phyloP scores from a whole-genome alignment of 805 yeast genomes.

The Hanseniaspora singularis region DNA sequence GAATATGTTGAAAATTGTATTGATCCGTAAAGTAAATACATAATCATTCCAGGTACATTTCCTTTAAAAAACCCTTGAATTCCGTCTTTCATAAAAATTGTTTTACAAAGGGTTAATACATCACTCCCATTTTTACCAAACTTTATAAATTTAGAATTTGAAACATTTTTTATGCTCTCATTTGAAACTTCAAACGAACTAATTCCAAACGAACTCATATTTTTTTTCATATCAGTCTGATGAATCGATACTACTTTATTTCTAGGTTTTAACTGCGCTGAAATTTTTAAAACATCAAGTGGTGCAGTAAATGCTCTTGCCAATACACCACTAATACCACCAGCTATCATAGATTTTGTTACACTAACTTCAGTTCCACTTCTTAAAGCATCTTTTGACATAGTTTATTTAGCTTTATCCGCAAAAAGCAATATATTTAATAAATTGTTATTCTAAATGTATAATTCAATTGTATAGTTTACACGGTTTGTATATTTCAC shows the following conservation, averaged over 20 bases:
- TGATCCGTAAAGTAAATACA: slow-evolving; percentile 79
- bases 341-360: slow-evolving; percentile 49
- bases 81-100: slow-evolving; percentile 54
- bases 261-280: slow-evolving; percentile 23
- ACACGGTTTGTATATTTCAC: no score
- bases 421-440: not conserved
- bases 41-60: slow-evolving; percentile 76
- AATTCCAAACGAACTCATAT: slow-evolving; percentile 22
- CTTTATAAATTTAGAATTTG: slow-evolving; percentile 4
- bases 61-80: slow-evolving; percentile 85
- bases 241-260: slow-evolving; percentile 1
- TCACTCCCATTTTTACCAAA: slow-evolving; percentile 9
- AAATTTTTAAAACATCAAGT: slow-evolving; percentile 27
- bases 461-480: no score
- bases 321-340: slow-evolving; percentile 55
- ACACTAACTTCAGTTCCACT: slow-evolving; percentile 44
- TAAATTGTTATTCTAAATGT: not conserved
- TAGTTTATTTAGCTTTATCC: not conserved
- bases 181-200: slow-evolving; percentile 6
- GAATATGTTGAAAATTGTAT: slow-evolving; percentile 69
- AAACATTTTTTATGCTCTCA: not conserved
- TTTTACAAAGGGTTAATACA: slow-evolving; percentile 16
- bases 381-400: slow-evolving; percentile 34
- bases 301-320: slow-evolving; percentile 36
- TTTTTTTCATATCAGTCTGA: slow-evolving; percentile 20